Conservation (phyloP, 768 basidiomycete species). For the Russula lepida region DNA sequence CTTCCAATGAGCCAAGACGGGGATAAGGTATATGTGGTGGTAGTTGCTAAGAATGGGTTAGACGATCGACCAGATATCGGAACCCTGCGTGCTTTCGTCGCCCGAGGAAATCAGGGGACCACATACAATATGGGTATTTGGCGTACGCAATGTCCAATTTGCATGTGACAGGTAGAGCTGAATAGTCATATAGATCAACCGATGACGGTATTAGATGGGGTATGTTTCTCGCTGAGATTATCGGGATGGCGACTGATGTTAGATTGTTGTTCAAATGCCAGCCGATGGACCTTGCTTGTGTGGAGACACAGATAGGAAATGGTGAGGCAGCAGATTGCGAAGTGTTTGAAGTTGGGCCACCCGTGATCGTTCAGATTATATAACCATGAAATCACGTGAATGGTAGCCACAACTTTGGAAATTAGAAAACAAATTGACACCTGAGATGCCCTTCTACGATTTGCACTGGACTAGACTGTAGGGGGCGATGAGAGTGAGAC, state of each 20-base stretch:
- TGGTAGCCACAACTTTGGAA: background rate
- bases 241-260: background rate
- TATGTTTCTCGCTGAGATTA: constrained; percentile 27
- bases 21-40: constrained; percentile 63
- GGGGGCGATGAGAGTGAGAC: background rate
- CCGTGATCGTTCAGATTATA: constrained; percentile 22
- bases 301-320: constrained; percentile 89
- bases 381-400: background rate
- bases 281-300: constrained; percentile 76
- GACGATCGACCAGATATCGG: constrained; percentile 71
- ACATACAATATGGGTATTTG: constrained; percentile 78
- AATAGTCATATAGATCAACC: constrained; percentile 64
- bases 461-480: background rate
- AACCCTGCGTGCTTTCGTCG: constrained; percentile 76
- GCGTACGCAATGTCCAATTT: constrained; percentile 54
- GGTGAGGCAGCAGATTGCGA: constrained; percentile 79
- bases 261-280: constrained; percentile 25
- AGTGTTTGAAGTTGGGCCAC: constrained; percentile 46
- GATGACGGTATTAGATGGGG: constrained; percentile 73
- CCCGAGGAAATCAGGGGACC: constrained; percentile 74
- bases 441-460: no score
- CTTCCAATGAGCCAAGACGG: constrained; percentile 79
- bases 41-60: constrained; percentile 72
- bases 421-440: no score
- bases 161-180: background rate